Evolutionary conservation across 106 monocot genomes (phyloP), one percentile per base, ranked within the genome.

Genomic region (Xerophyta viscosa): DNA sequence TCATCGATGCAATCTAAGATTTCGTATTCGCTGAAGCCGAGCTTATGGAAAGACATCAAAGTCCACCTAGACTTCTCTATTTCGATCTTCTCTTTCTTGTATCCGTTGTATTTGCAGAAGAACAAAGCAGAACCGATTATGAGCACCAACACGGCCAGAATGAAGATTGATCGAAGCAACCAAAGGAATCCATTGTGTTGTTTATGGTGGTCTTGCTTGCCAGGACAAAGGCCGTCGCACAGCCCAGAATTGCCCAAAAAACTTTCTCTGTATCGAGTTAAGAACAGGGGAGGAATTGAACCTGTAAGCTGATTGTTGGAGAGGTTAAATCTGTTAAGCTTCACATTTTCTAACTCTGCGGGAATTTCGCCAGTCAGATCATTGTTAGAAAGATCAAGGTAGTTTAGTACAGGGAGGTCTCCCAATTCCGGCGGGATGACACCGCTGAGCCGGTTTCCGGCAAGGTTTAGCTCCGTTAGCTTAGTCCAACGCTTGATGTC

Each of bases 301-400:
- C 77, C 87, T 5, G 67, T 69, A 43, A 83, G 41, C 0, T 41
- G 24, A 48, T 83, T 83, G 57, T 45, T 46, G 9, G 61, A 65
- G 2, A 83, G 66, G 20, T 84, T 72, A 53, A 84, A 62, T 18
- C 24, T 61, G 46, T 62, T 75, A 2, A 84, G 78, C 56, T 68
- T 79, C 48, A 84, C 33, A 41, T 71, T 72, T 26, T 68, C 63
- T 18, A 84, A 31, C 27, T 71, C 45, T 0, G 20, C 12, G 8
- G 81, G 87, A 27, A 87, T 54, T 6, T 52, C 33, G 0, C 87
- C 81, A 1, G 64, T 61, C 41, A 87, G 57, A 12, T 0, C 24
- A 29, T 87, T 87, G 6, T 56, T 39, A 3, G 80, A 81, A 24
- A 81, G 68, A 37, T 87, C 74, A n/a, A 87, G 77, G 25, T 77